Evolutionary conservation across 2,329 filamentous ascomycete species (phyloP).

Genomic region (Scedosporium dehoogii): DNA sequence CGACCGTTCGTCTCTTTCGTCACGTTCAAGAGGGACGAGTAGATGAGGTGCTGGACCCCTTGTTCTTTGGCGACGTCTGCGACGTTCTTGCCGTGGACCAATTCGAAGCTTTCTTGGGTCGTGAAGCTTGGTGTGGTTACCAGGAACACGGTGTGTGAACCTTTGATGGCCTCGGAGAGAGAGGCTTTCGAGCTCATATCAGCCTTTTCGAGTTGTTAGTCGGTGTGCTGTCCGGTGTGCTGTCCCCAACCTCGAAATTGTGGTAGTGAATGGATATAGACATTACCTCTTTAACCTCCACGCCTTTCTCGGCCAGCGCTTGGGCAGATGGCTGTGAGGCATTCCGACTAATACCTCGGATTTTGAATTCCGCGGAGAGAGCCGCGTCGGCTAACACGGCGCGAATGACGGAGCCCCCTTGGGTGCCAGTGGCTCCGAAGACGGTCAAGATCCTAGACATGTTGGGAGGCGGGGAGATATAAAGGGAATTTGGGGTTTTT

Average conservation of each 20-base stretch:
- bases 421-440: constrained; percentile 39
- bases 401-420: constrained; percentile 36
- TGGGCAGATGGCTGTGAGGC: constrained; percentile 27
- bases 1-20: constrained; percentile 25
- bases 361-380: constrained; percentile 31
- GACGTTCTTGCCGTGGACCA: constrained; percentile 32
- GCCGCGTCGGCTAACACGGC: constrained; percentile 34
- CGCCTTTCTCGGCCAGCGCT: constrained; percentile 26
- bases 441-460: constrained; percentile 25
- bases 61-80: constrained; percentile 31
- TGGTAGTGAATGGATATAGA: constrained; percentile 12
- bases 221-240: no score
- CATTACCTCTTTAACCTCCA: constrained; percentile 12
- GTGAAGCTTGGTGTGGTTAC: neutral
- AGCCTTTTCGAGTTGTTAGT: neutral
- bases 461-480: no score
- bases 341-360: constrained; percentile 39
- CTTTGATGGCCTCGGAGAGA: constrained; percentile 26
- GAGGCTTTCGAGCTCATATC: constrained; percentile 26
- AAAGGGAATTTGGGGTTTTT: no score
- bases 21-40: constrained; percentile 32
- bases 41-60: constrained; percentile 35
- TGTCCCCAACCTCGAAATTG: no score
- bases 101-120: neutral
- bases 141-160: constrained; percentile 32